Evolutionary conservation across 495 filamentous ascomycete genomes (phyloP), one percentile per base, ranked within the genome.

Genomic region (Penicillium bialowiezense): DNA sequence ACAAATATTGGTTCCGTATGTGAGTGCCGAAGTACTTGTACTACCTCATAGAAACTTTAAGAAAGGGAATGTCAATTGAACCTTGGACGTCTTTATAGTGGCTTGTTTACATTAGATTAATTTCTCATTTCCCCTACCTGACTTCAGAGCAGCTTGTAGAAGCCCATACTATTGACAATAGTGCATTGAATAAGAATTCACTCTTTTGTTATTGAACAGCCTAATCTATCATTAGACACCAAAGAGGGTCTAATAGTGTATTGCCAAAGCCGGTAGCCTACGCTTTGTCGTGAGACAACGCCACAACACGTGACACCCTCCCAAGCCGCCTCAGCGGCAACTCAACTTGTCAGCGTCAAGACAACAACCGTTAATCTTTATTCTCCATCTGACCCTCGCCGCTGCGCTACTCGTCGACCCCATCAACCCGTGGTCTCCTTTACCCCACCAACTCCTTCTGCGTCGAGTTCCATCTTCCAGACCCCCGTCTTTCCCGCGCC

Each of bases 271-370:
- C 33, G 36, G 26, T 7, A 14, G 49, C 35, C 34, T 20, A 29
- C 28, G 32, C 42, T 46, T 28, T 50, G 41, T 31, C 14, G 31
- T 56, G 60, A 48, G 55, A 59, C 56, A 55, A 48, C 54, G 58
- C 58, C 55, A 58, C 58, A 40, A 10, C 58, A 62, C 58, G 58
- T 62, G 58, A 62, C 46, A 39, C 54, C 43, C 37, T 24, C 32
- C 44, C 34, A 48, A 50, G 37, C 57, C 58, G 58, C 54, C 55
- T 58, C 53, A 53, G 58, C 55, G 60, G 62, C 66, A 60, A 65
- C 55, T 62, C 65, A 62, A 56, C 63, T 58, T 62, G 65, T 69
- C 69, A 69, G 67, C 67, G 63, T 66, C 62, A 58, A 58, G 42
- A 41, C 41, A 53, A 51, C 48, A 48, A 36, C 43, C 40, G n/a